Evolutionary conservation across 2,329 filamentous ascomycete genomes (phyloP).

Genomic region (Colletotrichum eremochloae): DNA sequence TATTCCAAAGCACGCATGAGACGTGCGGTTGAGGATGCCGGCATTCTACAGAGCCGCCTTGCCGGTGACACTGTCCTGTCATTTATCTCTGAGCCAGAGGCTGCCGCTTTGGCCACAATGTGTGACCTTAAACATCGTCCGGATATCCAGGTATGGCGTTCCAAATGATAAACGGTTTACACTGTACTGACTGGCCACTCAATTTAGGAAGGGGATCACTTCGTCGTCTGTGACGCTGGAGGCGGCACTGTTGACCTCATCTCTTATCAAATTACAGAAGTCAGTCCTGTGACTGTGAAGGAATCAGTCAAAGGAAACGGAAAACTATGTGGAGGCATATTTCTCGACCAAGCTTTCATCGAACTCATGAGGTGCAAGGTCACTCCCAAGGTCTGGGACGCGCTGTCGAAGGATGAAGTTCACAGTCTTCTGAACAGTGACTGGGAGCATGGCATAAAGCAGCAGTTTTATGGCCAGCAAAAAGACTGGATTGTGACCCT

Average conservation of each 20-base stretch:
- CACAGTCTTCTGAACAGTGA: conserved; percentile 40
- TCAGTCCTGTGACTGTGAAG: conserved; percentile 47
- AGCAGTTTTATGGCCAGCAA: conserved; percentile 36
- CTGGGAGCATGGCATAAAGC: conserved; percentile 48
- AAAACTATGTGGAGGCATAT: conserved; percentile 55
- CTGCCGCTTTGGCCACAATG: conserved; percentile 57
- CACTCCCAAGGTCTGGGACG: background rate
- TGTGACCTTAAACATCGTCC: conserved; percentile 46
- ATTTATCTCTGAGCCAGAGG: conserved; percentile 60
- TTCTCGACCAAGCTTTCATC: conserved; percentile 56
- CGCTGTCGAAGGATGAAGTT: background rate
- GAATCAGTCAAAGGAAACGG: conserved; percentile 57
- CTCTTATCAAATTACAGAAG: conserved; percentile 50
- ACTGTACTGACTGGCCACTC: no score
- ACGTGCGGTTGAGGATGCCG: conserved; percentile 51
- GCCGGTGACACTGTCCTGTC: conserved; percentile 49
- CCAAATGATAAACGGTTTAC: no score
- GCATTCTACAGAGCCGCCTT: conserved; percentile 49
- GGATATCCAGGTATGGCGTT: conserved; percentile 41
- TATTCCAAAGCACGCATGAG: conserved; percentile 55
- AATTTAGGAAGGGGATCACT: conserved; percentile 41
- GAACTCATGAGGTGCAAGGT: conserved; percentile 48
- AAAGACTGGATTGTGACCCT: conserved; percentile 42
- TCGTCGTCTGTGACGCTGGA: conserved; percentile 55
- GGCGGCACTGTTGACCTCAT: conserved; percentile 58